Evolutionary conservation across 1,284 basidiomycete species (phyloP).

Genomic region (Trametes sp.): DNA sequence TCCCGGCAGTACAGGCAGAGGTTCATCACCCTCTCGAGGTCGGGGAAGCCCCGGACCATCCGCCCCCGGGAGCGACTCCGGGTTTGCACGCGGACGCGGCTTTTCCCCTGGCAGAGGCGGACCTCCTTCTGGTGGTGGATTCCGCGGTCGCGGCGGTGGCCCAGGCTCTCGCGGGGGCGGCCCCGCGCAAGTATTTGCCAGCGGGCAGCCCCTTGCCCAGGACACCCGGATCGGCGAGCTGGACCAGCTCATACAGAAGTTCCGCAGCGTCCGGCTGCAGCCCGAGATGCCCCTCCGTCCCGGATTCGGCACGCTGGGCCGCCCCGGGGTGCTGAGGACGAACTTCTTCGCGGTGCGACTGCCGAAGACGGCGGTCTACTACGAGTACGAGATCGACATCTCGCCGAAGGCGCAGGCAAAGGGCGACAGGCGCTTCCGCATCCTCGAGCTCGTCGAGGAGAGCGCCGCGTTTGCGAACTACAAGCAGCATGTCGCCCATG

Average conservation of each 20-base stretch:
- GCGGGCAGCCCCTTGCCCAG: slow-evolving; percentile 48
- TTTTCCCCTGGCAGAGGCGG: slow-evolving; percentile 7
- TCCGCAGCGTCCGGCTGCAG: slow-evolving; percentile 46
- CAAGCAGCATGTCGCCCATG: slow-evolving; percentile 64
- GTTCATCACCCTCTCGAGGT: slow-evolving; percentile 23
- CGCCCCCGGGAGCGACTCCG: slow-evolving; percentile 18
- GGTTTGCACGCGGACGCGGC: slow-evolving; percentile 9
- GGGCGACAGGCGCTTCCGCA: slow-evolving; percentile 57
- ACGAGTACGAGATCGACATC: slow-evolving; percentile 69
- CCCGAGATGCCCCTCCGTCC: slow-evolving; percentile 67
- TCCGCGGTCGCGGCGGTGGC: slow-evolving; percentile 26
- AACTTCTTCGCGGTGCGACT: slow-evolving; percentile 72
- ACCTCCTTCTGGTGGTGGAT: slow-evolving; percentile 3
- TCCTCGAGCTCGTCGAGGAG: slow-evolving; percentile 67
- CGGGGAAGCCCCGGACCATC: slow-evolving; percentile 32
- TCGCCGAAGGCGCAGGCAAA: slow-evolving; percentile 58
- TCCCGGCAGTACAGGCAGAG: slow-evolving; percentile 23
- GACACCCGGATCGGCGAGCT: slow-evolving; percentile 52
- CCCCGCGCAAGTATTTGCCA: slow-evolving; percentile 41
- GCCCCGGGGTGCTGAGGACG: slow-evolving; percentile 58
- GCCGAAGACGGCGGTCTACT: slow-evolving; percentile 53
- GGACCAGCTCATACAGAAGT: slow-evolving; percentile 53
- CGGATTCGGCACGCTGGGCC: slow-evolving; percentile 69
- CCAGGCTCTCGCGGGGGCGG: slow-evolving; percentile 35
- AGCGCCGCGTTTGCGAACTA: slow-evolving; percentile 51